A percentile compares a stretch with the other conserved stretches of the same genome.
phyloP scores from a whole-genome alignment of 805 yeast genomes.

The Suhomyces sp. region DNA sequence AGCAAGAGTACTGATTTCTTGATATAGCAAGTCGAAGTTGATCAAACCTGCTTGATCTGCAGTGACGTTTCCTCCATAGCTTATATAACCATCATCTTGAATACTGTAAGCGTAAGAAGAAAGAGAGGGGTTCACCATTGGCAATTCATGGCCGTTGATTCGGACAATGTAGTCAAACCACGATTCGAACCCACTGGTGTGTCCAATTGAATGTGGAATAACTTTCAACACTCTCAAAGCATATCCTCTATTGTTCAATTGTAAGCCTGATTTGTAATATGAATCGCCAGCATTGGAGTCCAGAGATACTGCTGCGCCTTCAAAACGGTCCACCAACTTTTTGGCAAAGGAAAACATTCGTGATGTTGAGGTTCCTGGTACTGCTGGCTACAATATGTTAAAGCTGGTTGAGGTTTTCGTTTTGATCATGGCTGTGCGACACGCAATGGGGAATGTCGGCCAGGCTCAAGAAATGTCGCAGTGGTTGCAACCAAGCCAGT shows the following conservation, averaged over 20 bases:
- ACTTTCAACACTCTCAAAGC: constrained; percentile 41
- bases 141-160: constrained; percentile 67
- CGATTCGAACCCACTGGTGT: constrained; percentile 55
- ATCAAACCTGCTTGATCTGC: constrained; percentile 35
- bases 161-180: constrained; percentile 89
- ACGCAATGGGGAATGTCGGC: too few relatives aligned
- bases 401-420: too few relatives aligned
- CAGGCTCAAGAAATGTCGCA: too few relatives aligned
- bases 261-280: constrained; percentile 33
- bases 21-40: constrained; percentile 43
- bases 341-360: constrained; percentile 46
- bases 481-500: too few relatives aligned
- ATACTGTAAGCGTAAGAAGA: constrained; percentile 30
- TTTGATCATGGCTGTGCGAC: too few relatives aligned
- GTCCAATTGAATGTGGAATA: constrained; percentile 37
- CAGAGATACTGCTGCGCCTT: constrained; percentile 20
- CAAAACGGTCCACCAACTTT: constrained; percentile 41
- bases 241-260: constrained; percentile 40
- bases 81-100: constrained; percentile 41
- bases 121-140: constrained; percentile 35
- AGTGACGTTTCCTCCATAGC: constrained; percentile 35
- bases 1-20: constrained; percentile 40
- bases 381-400: too few relatives aligned
- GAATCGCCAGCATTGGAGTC: constrained; percentile 24
- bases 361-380: too few relatives aligned